These are phyloP conservation scores for Aspergillus alliaceus DNA, from an alignment of 2,329 filamentous ascomycete genomes.

Conservation along the genomic window DNA sequence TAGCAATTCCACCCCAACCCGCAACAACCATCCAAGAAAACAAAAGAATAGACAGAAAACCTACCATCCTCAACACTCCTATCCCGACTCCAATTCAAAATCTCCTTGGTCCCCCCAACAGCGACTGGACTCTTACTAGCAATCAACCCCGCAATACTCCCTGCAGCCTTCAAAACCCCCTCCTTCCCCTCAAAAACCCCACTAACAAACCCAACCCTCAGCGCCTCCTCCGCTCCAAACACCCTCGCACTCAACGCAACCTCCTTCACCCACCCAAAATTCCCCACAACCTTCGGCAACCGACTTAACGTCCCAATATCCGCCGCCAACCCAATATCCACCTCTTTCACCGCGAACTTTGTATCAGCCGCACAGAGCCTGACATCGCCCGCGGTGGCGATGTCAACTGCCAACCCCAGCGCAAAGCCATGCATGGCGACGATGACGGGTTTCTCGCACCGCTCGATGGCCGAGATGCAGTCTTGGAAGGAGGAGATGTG, in stretches of 20 bases:
- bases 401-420: constrained; percentile 75
- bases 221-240: constrained; percentile 48
- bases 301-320: constrained; percentile 50
- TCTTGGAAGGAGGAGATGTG: constrained; percentile 79
- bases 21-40: background rate
- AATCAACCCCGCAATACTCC: constrained; percentile 65
- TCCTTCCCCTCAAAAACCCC: constrained; percentile 53
- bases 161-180: constrained; percentile 60
- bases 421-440: constrained; percentile 76
- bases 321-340: constrained; percentile 51
- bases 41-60: constrained; percentile 30
- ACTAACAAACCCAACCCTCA: constrained; percentile 46
- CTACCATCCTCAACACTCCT: constrained; percentile 72
- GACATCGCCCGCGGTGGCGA: constrained; percentile 45
- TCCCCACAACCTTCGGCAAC: constrained; percentile 48
- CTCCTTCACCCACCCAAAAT: constrained; percentile 50
- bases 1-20: background rate
- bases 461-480: constrained; percentile 73
- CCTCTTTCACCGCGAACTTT: constrained; percentile 48
- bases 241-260: constrained; percentile 45
- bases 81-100: constrained; percentile 79
- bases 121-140: constrained; percentile 84
- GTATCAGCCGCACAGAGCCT: constrained; percentile 39
- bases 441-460: constrained; percentile 89
- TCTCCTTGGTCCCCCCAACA: constrained; percentile 82